phyloP scores from a whole-genome alignment of 495 filamentous ascomycete species.

The Alectoria sarmentosa region DNA sequence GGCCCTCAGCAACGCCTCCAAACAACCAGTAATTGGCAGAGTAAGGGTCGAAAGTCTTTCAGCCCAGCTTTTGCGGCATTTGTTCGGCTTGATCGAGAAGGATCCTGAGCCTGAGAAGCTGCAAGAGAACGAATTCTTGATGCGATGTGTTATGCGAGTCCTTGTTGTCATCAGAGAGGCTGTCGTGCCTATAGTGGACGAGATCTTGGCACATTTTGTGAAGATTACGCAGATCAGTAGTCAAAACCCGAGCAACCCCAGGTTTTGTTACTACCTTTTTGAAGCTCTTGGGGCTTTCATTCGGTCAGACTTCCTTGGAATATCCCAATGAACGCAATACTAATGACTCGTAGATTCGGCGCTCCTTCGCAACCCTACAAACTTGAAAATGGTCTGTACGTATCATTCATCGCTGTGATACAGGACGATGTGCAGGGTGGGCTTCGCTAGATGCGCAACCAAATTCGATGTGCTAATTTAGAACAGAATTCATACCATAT shows the following conservation, averaged over 20 bases:
- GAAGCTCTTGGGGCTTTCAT: slow-evolving; percentile 95
- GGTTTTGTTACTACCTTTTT: slow-evolving; percentile 98
- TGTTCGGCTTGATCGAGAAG: slow-evolving; percentile 85
- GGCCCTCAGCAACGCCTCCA: slow-evolving; percentile 64
- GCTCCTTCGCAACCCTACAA: slow-evolving; percentile 60
- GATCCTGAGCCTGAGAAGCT: slow-evolving; percentile 80
- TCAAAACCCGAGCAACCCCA: slow-evolving; percentile 90
- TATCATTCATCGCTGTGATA: slow-evolving; percentile 68
- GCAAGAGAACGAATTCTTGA: slow-evolving; percentile 97
- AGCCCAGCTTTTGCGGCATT: slow-evolving; percentile 78
- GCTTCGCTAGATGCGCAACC: slow-evolving; percentile 16
- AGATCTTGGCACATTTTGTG: slow-evolving; percentile 68
- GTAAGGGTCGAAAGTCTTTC: slow-evolving; percentile 68
- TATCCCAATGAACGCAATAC: neutral
- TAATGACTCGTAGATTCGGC: slow-evolving; percentile 46
- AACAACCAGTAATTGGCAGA: slow-evolving; percentile 66
- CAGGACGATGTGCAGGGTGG: slow-evolving; percentile 71
- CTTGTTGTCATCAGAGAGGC: slow-evolving; percentile 84
- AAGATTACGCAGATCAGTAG: slow-evolving; percentile 83
- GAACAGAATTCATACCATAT: slow-evolving; percentile 85
- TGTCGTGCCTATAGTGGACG: slow-evolving; percentile 60
- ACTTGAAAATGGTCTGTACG: slow-evolving; percentile 69
- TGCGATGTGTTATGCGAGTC: slow-evolving; percentile 97
- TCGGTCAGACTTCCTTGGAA: slow-evolving; percentile 38
- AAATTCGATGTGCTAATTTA: slow-evolving; percentile 20